Evolutionary conservation across 2,329 filamentous ascomycete species (phyloP), one percentile per base, ranked within the genome.

Genomic region (Colletotrichum costaricense): DNA sequence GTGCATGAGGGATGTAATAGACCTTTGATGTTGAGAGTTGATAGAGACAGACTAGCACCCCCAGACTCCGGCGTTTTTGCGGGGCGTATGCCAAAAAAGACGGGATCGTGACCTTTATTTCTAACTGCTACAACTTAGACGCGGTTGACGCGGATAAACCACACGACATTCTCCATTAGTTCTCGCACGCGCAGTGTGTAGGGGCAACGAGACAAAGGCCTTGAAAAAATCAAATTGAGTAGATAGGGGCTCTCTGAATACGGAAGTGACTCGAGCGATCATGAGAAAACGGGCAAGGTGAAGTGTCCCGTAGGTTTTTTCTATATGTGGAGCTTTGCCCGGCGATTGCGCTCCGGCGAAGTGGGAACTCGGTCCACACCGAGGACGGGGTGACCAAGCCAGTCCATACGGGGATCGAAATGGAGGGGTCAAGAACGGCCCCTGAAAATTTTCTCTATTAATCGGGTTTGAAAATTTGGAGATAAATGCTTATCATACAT

Each of bases 341-440:
- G 60, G 67, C 60, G 62, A 58, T 26, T 57, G 35, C 28, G n/a
- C 35, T 69, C 60, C 60, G 35, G 28, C 28, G 26, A 33, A 33
- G 67, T 70, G 55, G 55, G 42, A 54, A 54, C 28, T 14, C 19
- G 52, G 19, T 28, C 69, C 52, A 52, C 64, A 68, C 52, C 52
- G 64, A 72, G 57, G 58, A 68, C 52, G 69, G 69, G 69, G 16
- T 46, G 16, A 60, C 14, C 42, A 30, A 6, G n/a, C 42, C 60
- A 35, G 35, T 54, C 35, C 42, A 59, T 24, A 46, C 46, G 11
- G 14, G 19, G 63, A 63, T 19, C 33, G 7, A 28, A n/a, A 55
- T 30, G 58, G 54, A 63, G 66, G 69, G 52, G 69, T 56, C 42
- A n/a, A 33, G 8, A n/a, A 63, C 42, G 19, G 26, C 26, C 33